These are phyloP conservation scores for Pythium monospermum DNA, from an alignment of 352 stramenopile genomes.

Conservation along the genomic window DNA sequence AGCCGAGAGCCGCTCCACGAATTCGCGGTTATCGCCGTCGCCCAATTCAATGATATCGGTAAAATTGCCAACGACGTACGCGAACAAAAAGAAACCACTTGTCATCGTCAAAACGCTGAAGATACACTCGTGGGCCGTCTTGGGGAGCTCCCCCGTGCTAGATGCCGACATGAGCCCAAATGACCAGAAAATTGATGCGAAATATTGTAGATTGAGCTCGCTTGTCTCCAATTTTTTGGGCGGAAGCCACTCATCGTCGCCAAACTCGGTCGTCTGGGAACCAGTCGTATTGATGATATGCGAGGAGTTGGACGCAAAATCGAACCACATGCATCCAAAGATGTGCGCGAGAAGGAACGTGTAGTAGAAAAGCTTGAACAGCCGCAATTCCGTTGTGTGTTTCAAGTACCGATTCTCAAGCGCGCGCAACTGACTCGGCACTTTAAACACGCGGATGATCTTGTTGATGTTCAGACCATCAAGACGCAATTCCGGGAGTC, in stretches of 20 bases:
- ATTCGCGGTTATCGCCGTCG: constrained; percentile 45
- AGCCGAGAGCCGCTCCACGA: constrained; percentile 40
- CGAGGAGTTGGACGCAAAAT: constrained; percentile 42
- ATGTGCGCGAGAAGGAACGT: constrained; percentile 44
- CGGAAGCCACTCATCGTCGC: constrained; percentile 35
- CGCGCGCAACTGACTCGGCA: constrained; percentile 32
- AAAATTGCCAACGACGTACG: constrained; percentile 45
- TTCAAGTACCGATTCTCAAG: constrained; percentile 44
- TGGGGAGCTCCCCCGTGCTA: constrained; percentile 30
- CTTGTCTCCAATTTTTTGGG: constrained; percentile 22
- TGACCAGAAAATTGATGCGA: constrained; percentile 33
- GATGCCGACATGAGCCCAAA: constrained; percentile 42
- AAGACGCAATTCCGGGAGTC: constrained; percentile 10
- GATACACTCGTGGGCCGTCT: constrained; percentile 27
- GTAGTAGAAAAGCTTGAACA: constrained; percentile 59
- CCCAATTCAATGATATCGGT: constrained; percentile 40
- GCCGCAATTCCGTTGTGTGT: constrained; percentile 32
- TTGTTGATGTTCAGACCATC: constrained; percentile 56
- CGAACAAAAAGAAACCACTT: constrained; percentile 37
- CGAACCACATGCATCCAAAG: constrained; percentile 49
- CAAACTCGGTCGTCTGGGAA: constrained; percentile 26
- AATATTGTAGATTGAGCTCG: constrained; percentile 25
- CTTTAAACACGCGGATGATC: constrained; percentile 39
- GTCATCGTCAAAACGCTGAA: constrained; percentile 42
- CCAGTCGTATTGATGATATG: constrained; percentile 15